A percentile compares a stretch with the other conserved stretches of the same genome.
phyloP scores from a whole-genome alignment of 176 grass and related monocot genomes.

The Phoenix roebelenii region DNA sequence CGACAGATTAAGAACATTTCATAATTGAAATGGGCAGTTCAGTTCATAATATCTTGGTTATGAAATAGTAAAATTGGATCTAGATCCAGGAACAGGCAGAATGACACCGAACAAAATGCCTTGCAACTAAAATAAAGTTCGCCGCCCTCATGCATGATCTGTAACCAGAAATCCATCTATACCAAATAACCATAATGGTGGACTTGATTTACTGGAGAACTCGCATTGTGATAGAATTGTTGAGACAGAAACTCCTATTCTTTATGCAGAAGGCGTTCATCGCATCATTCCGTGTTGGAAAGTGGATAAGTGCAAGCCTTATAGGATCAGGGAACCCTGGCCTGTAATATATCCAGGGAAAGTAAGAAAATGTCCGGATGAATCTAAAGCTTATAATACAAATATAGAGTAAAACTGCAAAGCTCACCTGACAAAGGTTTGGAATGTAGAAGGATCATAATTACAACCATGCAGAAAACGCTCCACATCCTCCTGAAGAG shows the following conservation, averaged over 20 bases:
- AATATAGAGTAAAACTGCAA: conserved; percentile 2
- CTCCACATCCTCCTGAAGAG: conserved; percentile 62
- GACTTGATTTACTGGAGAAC: conserved; percentile 49
- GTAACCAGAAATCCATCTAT: background rate
- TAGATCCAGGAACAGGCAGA: too few relatives aligned
- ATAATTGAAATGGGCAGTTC: too few relatives aligned
- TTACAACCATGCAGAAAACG: conserved; percentile 68
- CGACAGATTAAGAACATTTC: too few relatives aligned
- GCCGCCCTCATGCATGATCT: too few relatives aligned
- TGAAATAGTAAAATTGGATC: too few relatives aligned
- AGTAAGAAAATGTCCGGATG: conserved; percentile 2
- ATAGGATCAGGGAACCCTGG: conserved; percentile 45
- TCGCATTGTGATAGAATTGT: conserved; percentile 44
- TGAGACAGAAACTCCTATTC: conserved; percentile 78
- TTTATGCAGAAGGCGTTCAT: conserved; percentile 53
- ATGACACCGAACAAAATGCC: too few relatives aligned
- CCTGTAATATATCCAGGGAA: conserved; percentile 21
- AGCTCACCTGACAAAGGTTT: conserved; percentile 39
- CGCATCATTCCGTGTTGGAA: conserved; percentile 47
- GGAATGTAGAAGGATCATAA: conserved; percentile 50
- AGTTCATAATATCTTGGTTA: too few relatives aligned
- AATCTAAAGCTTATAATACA: conserved; percentile 2
- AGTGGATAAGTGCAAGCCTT: conserved; percentile 53
- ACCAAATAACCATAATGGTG: background rate
- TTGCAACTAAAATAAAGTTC: too few relatives aligned